Base-by-base conservation (phyloP, 2,329 filamentous ascomycete species). In the Microdochium trichocladiopsis region DNA sequence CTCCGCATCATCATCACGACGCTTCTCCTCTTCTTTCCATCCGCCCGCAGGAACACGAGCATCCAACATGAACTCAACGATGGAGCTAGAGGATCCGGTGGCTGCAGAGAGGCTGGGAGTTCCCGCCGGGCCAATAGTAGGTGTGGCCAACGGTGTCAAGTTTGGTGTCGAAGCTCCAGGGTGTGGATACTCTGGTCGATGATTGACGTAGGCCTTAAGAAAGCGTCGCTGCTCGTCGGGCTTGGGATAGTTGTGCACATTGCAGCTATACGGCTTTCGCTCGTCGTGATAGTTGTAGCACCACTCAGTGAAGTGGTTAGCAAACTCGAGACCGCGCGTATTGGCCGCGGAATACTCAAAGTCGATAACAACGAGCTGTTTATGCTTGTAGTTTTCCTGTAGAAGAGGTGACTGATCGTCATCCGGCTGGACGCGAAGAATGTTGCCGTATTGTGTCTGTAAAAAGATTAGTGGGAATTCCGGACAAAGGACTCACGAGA, bases 241-340 rank as follows among this genome's bases (percentile, higher is more conserved):
- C 0, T 77, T 90, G 0, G 94, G 94, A 69, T 96, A 99, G 51
- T 73, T 69, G 51, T 73, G 72, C 4, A 80, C 80, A 61, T 86
- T 83, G 75, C 89, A 93, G 24, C 76, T 81, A 72, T 82, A 83
- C 0, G 90, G 75, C 28, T 71, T 72, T 25, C 75, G 72, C 2
- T 82, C 69, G 64, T 94, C 85, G 66, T 96, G 92, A 70, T 99
- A 99, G 70, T 99, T 93, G 76, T 97, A 97, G 61, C 90, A 88
- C 94, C 94, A 99, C 71, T 99, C 94, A 1, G 90, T 88, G 70
- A 99, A 99, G 70, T 99, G 94, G 67, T 99, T 99, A 53, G 91
- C 94, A 66, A 99, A 97, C 69, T 99, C 94, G 16, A 90, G 77
- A 1, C 91, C 94, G 0, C 84, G 84, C 1, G 86, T 78, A 66